phyloP scores from a whole-genome alignment of 148 eudicot species.

The Nyssa sinensis region DNA sequence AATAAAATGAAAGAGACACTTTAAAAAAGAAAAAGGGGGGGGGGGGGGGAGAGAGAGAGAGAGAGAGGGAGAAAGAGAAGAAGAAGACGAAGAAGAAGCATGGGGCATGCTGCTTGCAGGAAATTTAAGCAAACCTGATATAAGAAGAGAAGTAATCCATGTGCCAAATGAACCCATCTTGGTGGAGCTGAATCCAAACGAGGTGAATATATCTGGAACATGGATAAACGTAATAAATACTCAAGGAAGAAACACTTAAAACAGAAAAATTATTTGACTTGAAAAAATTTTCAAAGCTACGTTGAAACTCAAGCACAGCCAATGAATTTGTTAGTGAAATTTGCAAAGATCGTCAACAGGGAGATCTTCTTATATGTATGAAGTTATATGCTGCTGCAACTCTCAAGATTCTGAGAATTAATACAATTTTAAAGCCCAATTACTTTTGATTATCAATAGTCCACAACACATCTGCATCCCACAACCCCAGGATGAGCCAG shows the following conservation, averaged over 20 bases:
- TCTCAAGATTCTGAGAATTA: not conserved
- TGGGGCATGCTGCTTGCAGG: not conserved
- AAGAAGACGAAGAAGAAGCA: conserved; percentile 1
- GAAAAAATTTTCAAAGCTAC: not conserved
- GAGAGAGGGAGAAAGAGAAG: too few species aligned
- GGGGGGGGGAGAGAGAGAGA: too few species aligned
- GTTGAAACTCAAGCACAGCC: not conserved
- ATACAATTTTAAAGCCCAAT: not conserved
- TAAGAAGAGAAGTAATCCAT: conserved; percentile 87
- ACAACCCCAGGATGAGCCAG: not conserved
- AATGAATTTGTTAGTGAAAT: not conserved
- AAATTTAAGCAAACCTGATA: conserved; percentile 67
- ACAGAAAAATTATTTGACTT: not conserved
- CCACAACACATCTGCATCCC: not conserved
- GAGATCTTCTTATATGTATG: not conserved
- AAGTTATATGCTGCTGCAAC: not conserved
- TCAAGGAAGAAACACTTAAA: not conserved
- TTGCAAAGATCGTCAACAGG: not conserved
- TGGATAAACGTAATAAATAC: conserved; percentile 7
- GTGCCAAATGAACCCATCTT: conserved; percentile 95
- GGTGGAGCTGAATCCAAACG: conserved; percentile 92
- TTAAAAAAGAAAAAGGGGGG: too few species aligned
- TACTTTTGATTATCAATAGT: not conserved
- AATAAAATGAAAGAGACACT: not conserved
- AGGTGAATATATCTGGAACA: conserved; percentile 87